Percentiles rank a stretch among this genome's conserved stretches.
Conservation (phyloP, 495 filamentous ascomycete genomes). For the Aspergillus bertholletiae region DNA sequence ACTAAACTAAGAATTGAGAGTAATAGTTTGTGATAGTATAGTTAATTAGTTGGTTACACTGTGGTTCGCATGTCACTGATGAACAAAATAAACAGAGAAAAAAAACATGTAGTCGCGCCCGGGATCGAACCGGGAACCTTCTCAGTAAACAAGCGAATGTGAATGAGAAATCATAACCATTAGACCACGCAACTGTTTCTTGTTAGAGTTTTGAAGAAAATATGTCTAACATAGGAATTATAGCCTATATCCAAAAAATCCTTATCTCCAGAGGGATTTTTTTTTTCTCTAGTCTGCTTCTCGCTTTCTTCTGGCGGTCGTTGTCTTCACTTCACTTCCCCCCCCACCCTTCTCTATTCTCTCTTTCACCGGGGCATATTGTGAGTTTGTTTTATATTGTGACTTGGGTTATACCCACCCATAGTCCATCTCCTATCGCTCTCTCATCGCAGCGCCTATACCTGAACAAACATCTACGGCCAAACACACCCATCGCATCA, state of each 20-base stretch:
- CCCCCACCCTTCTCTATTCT: not conserved
- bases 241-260: too few relatives aligned
- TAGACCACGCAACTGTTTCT: slow-evolving; percentile 17
- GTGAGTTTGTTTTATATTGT: too few relatives aligned
- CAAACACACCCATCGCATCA: too few relatives aligned
- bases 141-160: slow-evolving; percentile 16
- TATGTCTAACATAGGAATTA: too few relatives aligned
- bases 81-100: not conserved
- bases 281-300: not conserved
- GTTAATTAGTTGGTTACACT: too few relatives aligned
- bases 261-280: not conserved
- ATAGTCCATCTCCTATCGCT: not conserved
- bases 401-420: not conserved
- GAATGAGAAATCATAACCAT: slow-evolving; percentile 27
- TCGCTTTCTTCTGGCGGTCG: not conserved
- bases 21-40: too few relatives aligned
- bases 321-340: not conserved
- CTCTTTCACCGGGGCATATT: not conserved
- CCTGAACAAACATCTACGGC: too few relatives aligned
- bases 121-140: slow-evolving; percentile 38
- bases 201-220: too few relatives aligned
- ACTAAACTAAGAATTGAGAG: too few relatives aligned
- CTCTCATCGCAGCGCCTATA: not conserved
- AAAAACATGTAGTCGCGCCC: slow-evolving; percentile 34
- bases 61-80: too few relatives aligned